A percentile compares a stretch with the other conserved stretches of the same genome.
Conservation (phyloP, 345 rosid genomes). For the Viola odorata region DNA sequence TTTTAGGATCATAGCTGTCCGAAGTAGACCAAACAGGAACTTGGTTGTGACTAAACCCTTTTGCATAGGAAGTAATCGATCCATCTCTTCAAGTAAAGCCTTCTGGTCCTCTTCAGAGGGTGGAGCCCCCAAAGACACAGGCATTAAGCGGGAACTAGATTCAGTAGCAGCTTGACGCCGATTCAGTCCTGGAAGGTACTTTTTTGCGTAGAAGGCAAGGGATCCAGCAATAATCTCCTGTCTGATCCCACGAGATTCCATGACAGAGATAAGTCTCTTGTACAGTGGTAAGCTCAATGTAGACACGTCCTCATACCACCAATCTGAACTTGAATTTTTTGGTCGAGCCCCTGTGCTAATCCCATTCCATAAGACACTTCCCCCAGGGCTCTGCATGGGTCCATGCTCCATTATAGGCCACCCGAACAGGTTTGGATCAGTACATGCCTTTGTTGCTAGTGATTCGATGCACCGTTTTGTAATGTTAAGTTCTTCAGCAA, state of each 20-base stretch:
- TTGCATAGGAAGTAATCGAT: slow-evolving; percentile 62
- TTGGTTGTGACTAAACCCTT: slow-evolving; percentile 74
- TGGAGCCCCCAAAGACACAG: slow-evolving; percentile 46
- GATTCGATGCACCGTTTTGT: slow-evolving; percentile 75
- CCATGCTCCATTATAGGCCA: slow-evolving; percentile 95
- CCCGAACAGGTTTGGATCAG: slow-evolving; percentile 85
- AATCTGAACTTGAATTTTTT: slow-evolving; percentile 63
- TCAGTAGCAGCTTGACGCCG: slow-evolving; percentile 61
- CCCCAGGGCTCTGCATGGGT: slow-evolving; percentile 97
- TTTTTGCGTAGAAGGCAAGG: slow-evolving; percentile 61
- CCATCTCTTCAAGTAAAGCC: slow-evolving; percentile 66
- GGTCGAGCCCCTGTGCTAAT: slow-evolving; percentile 93
- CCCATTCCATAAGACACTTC: slow-evolving; percentile 93
- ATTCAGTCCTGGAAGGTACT: slow-evolving; percentile 77
- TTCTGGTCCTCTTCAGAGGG: slow-evolving; percentile 87
- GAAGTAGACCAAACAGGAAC: slow-evolving; percentile 77
- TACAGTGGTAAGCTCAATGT: slow-evolving; percentile 65
- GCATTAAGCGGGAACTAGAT: slow-evolving; percentile 56
- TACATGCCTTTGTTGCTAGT: slow-evolving; percentile 63
- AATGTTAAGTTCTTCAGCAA: slow-evolving; percentile 68
- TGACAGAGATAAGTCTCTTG: slow-evolving; percentile 58
- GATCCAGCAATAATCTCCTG: slow-evolving; percentile 74
- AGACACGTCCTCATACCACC: slow-evolving; percentile 97
- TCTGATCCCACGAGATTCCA: slow-evolving; percentile 81
- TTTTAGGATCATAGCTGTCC: slow-evolving; percentile 71